phyloP scores from a whole-genome alignment of 2,329 filamentous ascomycete species.

The Aspergillus hiratsukae region DNA sequence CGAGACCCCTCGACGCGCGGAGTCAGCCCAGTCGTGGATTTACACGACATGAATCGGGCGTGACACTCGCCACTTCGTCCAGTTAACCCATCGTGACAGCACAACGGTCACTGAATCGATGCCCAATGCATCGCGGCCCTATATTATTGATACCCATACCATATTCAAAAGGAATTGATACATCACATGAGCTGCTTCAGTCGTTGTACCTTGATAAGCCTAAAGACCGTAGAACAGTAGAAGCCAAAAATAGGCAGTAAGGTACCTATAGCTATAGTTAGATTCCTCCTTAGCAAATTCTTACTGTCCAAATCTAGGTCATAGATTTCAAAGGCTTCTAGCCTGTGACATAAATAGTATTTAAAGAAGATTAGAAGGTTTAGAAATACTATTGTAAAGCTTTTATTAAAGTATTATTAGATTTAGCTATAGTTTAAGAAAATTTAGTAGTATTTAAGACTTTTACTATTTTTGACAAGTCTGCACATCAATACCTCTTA shows the following conservation, averaged over 20 bases:
- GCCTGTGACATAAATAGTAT: too few species aligned
- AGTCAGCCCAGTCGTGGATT: constrained; percentile 8
- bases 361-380: too few species aligned
- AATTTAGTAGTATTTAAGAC: too few species aligned
- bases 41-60: constrained; percentile 10
- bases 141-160: constrained; percentile 19
- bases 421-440: too few species aligned
- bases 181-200: neutral
- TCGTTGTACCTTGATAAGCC: neutral
- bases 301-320: too few species aligned
- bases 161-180: constrained; percentile 3
- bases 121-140: neutral
- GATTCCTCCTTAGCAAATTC: too few species aligned
- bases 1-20: constrained; percentile 1
- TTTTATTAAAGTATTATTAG: too few species aligned
- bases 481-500: too few species aligned
- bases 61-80: constrained; percentile 6
- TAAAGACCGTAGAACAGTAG: neutral
- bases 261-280: too few species aligned
- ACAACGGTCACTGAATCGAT: neutral
- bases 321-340: too few species aligned
- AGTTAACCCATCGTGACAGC: constrained; percentile 3
- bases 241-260: neutral
- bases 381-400: too few species aligned
- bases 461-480: too few species aligned